phyloP scores from a whole-genome alignment of 2,329 filamentous ascomycete genomes.

The Penicillium crustosum region DNA sequence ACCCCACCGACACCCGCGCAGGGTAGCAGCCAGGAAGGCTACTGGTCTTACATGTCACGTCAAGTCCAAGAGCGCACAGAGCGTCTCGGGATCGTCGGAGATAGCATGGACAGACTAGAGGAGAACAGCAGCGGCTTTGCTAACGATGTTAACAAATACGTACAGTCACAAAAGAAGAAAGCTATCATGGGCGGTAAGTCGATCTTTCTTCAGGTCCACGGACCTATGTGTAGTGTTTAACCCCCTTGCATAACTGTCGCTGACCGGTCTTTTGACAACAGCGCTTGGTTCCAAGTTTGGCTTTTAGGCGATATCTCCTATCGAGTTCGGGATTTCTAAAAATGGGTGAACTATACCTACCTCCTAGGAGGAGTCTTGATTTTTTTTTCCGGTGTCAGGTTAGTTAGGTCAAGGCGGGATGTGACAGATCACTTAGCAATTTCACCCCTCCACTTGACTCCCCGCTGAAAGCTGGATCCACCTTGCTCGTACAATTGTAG shows the following conservation, averaged over 20 bases:
- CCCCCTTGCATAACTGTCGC: constrained; percentile 23
- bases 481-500: neutral
- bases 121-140: constrained; percentile 80
- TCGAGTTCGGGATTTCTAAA: neutral
- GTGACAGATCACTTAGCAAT: constrained; percentile 2
- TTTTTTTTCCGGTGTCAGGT: neutral
- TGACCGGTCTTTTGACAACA: constrained; percentile 23
- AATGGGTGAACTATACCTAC: neutral
- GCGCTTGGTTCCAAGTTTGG: constrained; percentile 47
- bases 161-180: constrained; percentile 83
- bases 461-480: neutral
- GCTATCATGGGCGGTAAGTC: constrained; percentile 66
- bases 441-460: neutral
- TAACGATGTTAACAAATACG: constrained; percentile 83
- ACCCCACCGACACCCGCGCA: constrained; percentile 29
- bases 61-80: constrained; percentile 90
- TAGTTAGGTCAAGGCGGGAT: neutral
- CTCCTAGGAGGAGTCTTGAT: neutral
- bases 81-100: constrained; percentile 76
- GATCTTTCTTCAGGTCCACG: neutral
- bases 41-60: constrained; percentile 76
- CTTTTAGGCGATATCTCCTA: constrained; percentile 28
- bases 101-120: constrained; percentile 79
- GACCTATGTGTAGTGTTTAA: neutral
- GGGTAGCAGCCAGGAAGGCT: constrained; percentile 59